phyloP scores from a whole-genome alignment of 202 grass and related monocot genomes.

The Zizania palustris region DNA sequence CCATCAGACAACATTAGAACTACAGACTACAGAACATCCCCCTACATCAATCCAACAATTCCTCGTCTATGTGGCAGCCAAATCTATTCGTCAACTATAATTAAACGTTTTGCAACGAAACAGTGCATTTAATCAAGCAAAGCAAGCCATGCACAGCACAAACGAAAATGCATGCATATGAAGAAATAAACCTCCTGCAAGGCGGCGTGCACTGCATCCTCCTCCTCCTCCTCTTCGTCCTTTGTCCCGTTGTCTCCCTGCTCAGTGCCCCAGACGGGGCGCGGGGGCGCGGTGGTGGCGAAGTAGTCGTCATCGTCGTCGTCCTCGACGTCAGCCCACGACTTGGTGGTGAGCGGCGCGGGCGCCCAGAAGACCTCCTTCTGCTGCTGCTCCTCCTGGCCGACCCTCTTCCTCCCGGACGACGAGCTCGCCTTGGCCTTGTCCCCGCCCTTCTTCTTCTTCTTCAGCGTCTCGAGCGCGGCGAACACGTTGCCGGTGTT shows the following conservation, averaged over 20 bases:
- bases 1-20: neutral
- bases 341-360: slow-evolving; percentile 60
- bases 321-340: slow-evolving; percentile 92
- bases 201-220: slow-evolving; percentile 51
- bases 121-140: neutral
- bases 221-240: slow-evolving; percentile 39
- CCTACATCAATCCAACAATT: slow-evolving; percentile 6
- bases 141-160: neutral
- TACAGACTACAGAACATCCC: neutral
- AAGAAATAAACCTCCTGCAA: slow-evolving; percentile 51
- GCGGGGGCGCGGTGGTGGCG: slow-evolving; percentile 75
- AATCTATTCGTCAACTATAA: neutral
- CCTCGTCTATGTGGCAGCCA: neutral
- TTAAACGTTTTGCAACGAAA: neutral
- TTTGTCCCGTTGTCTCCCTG: slow-evolving; percentile 37
- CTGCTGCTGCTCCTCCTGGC: slow-evolving; percentile 36
- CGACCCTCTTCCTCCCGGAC: slow-evolving; percentile 43
- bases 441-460: slow-evolving; percentile 88
- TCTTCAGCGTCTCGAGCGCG: slow-evolving; percentile 94
- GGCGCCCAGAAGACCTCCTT: slow-evolving; percentile 70
- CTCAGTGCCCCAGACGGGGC: slow-evolving; percentile 54
- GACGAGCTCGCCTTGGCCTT: slow-evolving; percentile 58
- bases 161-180: neutral
- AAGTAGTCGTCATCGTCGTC: slow-evolving; percentile 87
- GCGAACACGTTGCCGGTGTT: slow-evolving; percentile 91